Evolutionary conservation across 805 yeast species (phyloP).

Genomic region (Wickerhamiella hasegawae): DNA sequence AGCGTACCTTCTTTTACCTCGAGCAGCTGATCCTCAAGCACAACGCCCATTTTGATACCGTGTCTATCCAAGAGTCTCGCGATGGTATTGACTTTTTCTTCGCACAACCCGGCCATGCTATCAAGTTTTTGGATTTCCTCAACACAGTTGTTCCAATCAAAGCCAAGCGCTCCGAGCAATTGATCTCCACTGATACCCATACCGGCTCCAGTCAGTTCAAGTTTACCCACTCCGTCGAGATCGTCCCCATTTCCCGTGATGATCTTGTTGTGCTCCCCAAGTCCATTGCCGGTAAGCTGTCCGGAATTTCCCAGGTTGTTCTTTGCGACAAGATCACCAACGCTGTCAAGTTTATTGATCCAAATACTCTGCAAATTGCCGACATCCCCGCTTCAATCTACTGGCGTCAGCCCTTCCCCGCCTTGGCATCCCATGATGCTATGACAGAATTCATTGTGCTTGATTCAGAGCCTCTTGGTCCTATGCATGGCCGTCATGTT

Average conservation of each 20-base stretch:
- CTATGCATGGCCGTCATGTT: constrained; percentile 57
- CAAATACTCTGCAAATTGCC: constrained; percentile 57
- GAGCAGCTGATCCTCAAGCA: constrained; percentile 90
- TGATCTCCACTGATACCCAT: constrained; percentile 83
- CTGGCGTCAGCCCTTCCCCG: constrained; percentile 66
- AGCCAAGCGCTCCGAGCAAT: constrained; percentile 73
- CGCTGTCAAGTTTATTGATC: constrained; percentile 68
- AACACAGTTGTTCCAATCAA: constrained; percentile 72
- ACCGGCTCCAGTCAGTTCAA: constrained; percentile 78
- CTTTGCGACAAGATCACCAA: constrained; percentile 70
- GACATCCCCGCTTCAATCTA: constrained; percentile 56
- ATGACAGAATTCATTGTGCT: constrained; percentile 70
- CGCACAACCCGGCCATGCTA: constrained; percentile 77
- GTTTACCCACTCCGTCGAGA: constrained; percentile 82
- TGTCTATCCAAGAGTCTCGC: constrained; percentile 78
- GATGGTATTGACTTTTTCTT: constrained; percentile 95
- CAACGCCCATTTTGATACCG: constrained; percentile 85
- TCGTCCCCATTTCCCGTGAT: constrained; percentile 93
- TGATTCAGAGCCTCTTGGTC: constrained; percentile 84
- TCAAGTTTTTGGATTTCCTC: constrained; percentile 84
- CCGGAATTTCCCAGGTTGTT: constrained; percentile 65
- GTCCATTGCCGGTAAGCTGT: constrained; percentile 62
- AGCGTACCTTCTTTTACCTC: constrained; percentile 86
- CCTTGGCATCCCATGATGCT: constrained; percentile 49
- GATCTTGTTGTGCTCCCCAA: constrained; percentile 85